A percentile compares a stretch with the other conserved stretches of the same genome.
Evolutionary conservation across 2,329 filamentous ascomycete species (phyloP).

Genomic region (Septoria linicola): DNA sequence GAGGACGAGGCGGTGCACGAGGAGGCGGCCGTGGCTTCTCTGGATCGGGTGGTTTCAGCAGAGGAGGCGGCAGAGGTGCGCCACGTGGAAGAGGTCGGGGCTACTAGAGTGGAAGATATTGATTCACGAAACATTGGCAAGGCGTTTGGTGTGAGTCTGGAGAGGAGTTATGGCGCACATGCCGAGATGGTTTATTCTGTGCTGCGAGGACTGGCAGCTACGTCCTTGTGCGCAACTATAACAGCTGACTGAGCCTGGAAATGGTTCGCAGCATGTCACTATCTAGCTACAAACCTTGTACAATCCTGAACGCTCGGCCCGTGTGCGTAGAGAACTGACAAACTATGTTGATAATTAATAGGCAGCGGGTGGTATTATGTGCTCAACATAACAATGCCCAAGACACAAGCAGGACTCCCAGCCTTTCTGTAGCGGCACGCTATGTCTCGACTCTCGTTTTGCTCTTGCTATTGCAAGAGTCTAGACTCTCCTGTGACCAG

Average conservation of each 20-base stretch:
- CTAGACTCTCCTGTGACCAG: too few relatives aligned
- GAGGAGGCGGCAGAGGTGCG: constrained; percentile 28
- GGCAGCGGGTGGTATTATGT: too few relatives aligned
- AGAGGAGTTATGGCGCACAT: constrained; percentile 5
- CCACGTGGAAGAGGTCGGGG: constrained; percentile 41
- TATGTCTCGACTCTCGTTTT: too few relatives aligned
- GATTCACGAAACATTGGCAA: constrained; percentile 21
- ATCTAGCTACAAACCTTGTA: constrained; percentile 10
- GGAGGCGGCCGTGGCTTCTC: constrained; percentile 19
- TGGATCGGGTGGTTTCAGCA: constrained; percentile 21
- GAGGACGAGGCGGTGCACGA: constrained; percentile 28
- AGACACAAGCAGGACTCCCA: too few relatives aligned
- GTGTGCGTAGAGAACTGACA: too few relatives aligned
- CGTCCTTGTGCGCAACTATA: not conserved
- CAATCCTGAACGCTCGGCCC: not conserved
- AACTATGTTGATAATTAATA: too few relatives aligned
- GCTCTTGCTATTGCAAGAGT: too few relatives aligned
- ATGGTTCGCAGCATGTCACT: constrained; percentile 1
- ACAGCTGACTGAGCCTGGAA: constrained; percentile 2
- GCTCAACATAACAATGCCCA: too few relatives aligned
- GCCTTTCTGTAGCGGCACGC: too few relatives aligned
- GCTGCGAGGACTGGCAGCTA: not conserved
- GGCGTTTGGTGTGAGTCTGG: constrained; percentile 20
- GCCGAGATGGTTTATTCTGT: not conserved
- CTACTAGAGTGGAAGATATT: constrained; percentile 23